Base-by-base conservation (phyloP, 805 yeast species). In the Pichia gijzeniarum region DNA sequence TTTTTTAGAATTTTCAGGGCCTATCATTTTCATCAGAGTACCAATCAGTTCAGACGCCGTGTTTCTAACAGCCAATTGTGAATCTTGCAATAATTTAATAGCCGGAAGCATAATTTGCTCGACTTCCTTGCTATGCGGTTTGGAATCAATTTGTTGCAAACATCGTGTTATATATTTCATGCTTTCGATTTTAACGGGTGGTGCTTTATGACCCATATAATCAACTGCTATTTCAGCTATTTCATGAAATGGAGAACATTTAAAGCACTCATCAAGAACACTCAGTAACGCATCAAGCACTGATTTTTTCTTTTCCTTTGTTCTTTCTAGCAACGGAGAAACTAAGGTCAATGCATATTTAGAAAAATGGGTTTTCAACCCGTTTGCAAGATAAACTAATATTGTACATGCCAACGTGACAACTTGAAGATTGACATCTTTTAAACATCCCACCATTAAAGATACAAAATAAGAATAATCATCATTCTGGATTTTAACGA, bases 401-500 rank as follows among this genome's bases (percentile, higher is more conserved):
- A 84, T 77, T 45, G 78, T 77, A 1, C 95, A 83, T 0, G 96
- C 87, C 27, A 82, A 57, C 14, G 85, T 81, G 0, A 85, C 96
- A 13, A 86, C 95, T 64, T 83, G 89, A 43, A 89, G 74, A 60
- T 93, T 93, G 5, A 90, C 95, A 65, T 93, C 99, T 57, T 80
- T 87, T 58, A 89, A 71, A 49, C 89, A 76, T 53, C 79, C 82
- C n/a, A 82, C 76, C 52, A 88, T 70, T 1, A 72, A 61, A 45
- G 80, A 67, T n/a, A 81, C 64, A n/a, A 90, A 62, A 2, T 73
- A 81, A 6, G 73, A 52, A 62, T 82, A 88, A 59, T 90, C 95
- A 43, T 70, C 85, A 30, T 69, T 71, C 38, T 53, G 54, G 40
- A 81, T 57, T 51, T 73, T 81, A 38, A 81, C 69, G 1, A 78